Base-by-base conservation (phyloP, 2,329 filamentous ascomycete genomes). In the Diaporthe citri region DNA sequence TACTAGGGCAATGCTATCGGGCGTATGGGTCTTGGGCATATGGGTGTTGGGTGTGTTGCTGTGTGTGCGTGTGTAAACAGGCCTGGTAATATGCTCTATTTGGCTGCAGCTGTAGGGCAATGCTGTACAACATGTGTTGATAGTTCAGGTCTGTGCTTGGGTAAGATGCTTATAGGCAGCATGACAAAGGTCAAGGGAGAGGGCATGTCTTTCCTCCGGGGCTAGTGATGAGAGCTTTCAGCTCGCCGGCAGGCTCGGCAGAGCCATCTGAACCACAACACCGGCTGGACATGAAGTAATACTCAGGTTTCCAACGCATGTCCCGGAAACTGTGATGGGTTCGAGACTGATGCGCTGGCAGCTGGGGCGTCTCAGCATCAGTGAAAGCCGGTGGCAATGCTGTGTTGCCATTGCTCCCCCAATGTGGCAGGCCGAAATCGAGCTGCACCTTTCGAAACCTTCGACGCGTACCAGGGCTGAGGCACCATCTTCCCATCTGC, bases 171-270 rank as follows among this genome's bases (percentile, higher is more conserved):
- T 25, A 34, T 34, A 22, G 12, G 25, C 28, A 48, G 28, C 28
- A 15, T 34, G 43, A 28, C 12, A 17, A 25, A 34, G 31, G 31
- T 36, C 28, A 51, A 52, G 28, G 46, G 43, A 48, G 36, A 28
- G 2, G 9, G 15, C 36, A 43, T 39, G 55, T 36, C 56, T 41
- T 41, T 12, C 13, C 43, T 43, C 39, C 15, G 8, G 15, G 56
- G 39, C 59, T 64, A 64, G 60, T 43, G 17, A 41, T 36, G 31
- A 39, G 31, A 39, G 15, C 43, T 1, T 36, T n/a, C 31, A 39
- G 28, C 64, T 67, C 5, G n/a, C 64, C 64, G 64, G 64, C 64
- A 67, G 31, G 64, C 22, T 67, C 64, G 46, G 64, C 64, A 28
- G 34, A 10, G 39, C 25, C 46, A 52, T 67, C 34, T 31, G 8